Evolutionary conservation across 805 yeast species (phyloP).

Genomic region (Wickerhamiella shivajii): DNA sequence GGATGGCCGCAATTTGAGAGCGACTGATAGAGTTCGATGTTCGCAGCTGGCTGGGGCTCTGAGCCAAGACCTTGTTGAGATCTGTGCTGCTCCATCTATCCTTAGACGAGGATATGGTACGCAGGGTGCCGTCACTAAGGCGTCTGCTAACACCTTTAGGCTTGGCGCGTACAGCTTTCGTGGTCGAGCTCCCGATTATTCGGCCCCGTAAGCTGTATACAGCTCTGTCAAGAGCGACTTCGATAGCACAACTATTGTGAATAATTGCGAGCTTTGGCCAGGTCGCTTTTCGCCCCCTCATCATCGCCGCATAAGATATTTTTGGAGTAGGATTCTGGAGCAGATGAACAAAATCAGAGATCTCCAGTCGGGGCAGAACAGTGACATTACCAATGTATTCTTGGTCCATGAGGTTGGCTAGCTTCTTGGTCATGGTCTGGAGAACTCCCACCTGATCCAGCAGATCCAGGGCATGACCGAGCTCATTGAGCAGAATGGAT

Average conservation of each 20-base stretch:
- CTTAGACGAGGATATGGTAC: neutral
- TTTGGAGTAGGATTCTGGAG: constrained; percentile 72
- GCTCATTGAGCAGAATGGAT: constrained; percentile 50
- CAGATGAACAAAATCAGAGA: constrained; percentile 43
- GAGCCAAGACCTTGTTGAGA: neutral
- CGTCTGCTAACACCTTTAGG: constrained; percentile 1
- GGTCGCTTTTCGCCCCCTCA: constrained; percentile 79
- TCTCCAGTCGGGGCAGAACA: constrained; percentile 60
- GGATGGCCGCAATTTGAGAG: neutral
- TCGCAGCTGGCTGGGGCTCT: neutral
- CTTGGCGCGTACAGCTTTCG: neutral
- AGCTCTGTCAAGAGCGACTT: constrained; percentile 70
- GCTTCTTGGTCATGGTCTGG: constrained; percentile 54
- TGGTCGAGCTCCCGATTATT: constrained; percentile 10
- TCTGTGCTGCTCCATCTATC: constrained; percentile 6
- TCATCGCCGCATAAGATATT: constrained; percentile 51
- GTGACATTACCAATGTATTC: constrained; percentile 90
- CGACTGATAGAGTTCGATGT: constrained; percentile 1
- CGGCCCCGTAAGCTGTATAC: constrained; percentile 45
- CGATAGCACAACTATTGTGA: constrained; percentile 79
- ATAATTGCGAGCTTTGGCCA: constrained; percentile 87
- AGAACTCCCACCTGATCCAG: constrained; percentile 63
- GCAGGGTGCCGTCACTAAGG: constrained; percentile 5
- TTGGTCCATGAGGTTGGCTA: constrained; percentile 66
- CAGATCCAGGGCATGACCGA: constrained; percentile 63